These are phyloP conservation scores for Endoconidiophora laricicola DNA, from an alignment of 2,329 filamentous ascomycete genomes.

Conservation along the genomic window DNA sequence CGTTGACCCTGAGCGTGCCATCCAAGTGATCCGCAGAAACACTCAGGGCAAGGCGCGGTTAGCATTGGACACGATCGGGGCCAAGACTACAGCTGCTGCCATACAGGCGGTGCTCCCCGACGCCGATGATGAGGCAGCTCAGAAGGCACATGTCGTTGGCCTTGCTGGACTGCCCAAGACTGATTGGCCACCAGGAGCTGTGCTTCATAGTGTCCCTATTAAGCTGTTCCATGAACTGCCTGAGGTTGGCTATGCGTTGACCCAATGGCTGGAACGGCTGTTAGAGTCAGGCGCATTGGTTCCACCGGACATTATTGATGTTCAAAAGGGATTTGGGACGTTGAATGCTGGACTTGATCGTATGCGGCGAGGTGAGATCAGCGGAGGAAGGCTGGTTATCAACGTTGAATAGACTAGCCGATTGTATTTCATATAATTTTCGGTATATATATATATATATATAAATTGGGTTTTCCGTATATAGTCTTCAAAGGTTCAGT, in stretches of 20 bases:
- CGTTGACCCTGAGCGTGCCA: constrained; percentile 45
- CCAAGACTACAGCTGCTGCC: constrained; percentile 43
- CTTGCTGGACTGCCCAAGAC: constrained; percentile 49
- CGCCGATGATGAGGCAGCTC: constrained; percentile 15
- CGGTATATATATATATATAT: neutral
- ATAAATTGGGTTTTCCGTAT: no score
- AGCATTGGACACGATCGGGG: constrained; percentile 50
- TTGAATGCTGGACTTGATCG: constrained; percentile 53
- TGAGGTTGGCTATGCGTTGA: constrained; percentile 43
- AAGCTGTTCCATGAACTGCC: constrained; percentile 59
- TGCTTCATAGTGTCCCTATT: constrained; percentile 52
- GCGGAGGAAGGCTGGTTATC: constrained; percentile 49
- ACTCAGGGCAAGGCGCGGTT: constrained; percentile 44
- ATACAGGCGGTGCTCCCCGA: constrained; percentile 31
- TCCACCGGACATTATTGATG: constrained; percentile 48
- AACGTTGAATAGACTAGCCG: neutral
- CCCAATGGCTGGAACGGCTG: constrained; percentile 51
- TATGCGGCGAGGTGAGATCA: constrained; percentile 48
- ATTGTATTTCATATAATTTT: neutral
- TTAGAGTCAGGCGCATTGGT: constrained; percentile 35
- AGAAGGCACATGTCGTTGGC: constrained; percentile 43
- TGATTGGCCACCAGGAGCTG: constrained; percentile 17
- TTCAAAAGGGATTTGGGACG: constrained; percentile 43
- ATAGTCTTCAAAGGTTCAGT: no score
- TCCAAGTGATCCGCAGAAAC: constrained; percentile 44